Evolutionary conservation across 495 filamentous ascomycete genomes (phyloP), one percentile per base, ranked within the genome.

Genomic region (Bacidia rubella): DNA sequence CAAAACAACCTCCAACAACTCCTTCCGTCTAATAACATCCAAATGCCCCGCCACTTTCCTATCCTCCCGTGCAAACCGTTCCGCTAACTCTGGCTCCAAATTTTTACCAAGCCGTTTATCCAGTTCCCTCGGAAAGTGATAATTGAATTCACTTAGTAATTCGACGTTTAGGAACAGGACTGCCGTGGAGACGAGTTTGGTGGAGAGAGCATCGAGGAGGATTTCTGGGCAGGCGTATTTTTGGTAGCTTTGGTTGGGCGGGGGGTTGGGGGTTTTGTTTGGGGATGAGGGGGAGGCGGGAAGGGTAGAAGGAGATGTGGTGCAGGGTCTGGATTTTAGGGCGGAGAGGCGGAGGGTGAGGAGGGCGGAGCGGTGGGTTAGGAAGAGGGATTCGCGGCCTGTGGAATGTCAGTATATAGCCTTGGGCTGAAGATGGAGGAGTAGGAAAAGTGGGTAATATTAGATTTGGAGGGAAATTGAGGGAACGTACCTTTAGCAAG

Each of bases 151-250:
- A 3, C 86, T 87, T 39, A 99, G 76, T 23, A 99, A 76, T 70
- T 99, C 92, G 32, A 96, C 93, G 59, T 99, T 95, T 10, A 99
- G 78, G 74, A 99, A 99, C 0, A 99, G 78, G 10, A 97, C 93
- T 11, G 92, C 90, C 0, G 90, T 97, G 2, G 86, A 81, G 15
- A 89, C 89, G 51, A 99, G 81, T 68, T 97, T 95, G 61, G 93
- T 86, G 25, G 92, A 88, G 11, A 96, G 92, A 10, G 93, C 86
- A 63, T 99, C 92, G 24, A 99, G 80, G 74, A 99, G 97, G 53
- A 97, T 76, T 66, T 99, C 92, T 0, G 92, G 92, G 65, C 92
- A 99, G 70, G 89, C 78, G 73, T 97, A 96, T 73, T 94, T 94
- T 72, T 92, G 7, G 7, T n/a, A 39, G 9, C n/a, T n/a, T 39